Evolutionary conservation across 768 basidiomycete genomes (phyloP), one percentile per base, ranked within the genome.

Genomic region (Boletus rufocinnamomeus): DNA sequence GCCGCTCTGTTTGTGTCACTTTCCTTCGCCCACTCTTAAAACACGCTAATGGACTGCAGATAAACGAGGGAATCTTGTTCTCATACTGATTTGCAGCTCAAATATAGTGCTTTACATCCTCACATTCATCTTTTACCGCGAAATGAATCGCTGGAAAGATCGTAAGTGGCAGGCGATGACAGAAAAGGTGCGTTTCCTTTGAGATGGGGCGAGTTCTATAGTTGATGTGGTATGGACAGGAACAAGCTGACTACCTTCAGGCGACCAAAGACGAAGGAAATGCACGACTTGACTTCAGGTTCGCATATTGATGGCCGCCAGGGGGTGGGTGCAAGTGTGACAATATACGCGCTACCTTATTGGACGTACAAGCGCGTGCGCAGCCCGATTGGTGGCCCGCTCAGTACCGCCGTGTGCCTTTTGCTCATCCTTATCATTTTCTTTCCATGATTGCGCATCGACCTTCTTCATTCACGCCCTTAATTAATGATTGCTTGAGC

Each of bases 261-360:
- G 85, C 77, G 21, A 85, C 86, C 11, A 80, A 75, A 46, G 86
- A 88, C 56, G 74, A 77, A 58, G 85, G 85, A 21, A 87, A 85
- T 61, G 67, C 78, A 58, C 72, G 34, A 47, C 66, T 86, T 56
- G 84, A 86, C 63, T 87, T 86, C 74, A 75, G 83, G 27, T 86
- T 87, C 63, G 80, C 79, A 13, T 83, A 85, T 66, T 84, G 52
- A 57, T 27, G 45, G 14, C 53, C 34, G 23, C 34, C 28, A 35
- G 23, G 21, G 21, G 23, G 17, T 55, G 37, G 35, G 6, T 34
- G 2, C 11, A 11, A 34, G 32, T 34, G 32, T 13, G 32, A 34
- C 32, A 11, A 34, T 30, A 9, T 9, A 30, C 28, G 30, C 30
- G 30, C 30, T 9, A 34, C 32, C 11, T 11, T 34, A 11, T 34